These are phyloP conservation scores for Senecio squalidus DNA, from an alignment of 140 eudicot species.

Conservation along the genomic window DNA sequence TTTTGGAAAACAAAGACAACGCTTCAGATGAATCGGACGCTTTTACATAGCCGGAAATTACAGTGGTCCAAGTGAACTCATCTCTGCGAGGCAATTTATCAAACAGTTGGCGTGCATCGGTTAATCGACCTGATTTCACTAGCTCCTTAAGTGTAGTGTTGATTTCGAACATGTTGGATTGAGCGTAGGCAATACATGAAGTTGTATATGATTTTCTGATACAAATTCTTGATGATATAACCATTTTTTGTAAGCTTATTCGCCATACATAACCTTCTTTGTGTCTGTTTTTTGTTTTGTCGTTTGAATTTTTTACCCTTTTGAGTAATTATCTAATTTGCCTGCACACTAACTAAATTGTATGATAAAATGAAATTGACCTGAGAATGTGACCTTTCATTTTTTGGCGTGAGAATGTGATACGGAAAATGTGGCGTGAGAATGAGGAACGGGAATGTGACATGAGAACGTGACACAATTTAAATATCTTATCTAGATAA, in stretches of 20 bases:
- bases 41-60: constrained; percentile 69
- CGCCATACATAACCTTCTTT: not conserved
- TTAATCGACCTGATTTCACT: constrained; percentile 42
- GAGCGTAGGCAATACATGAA: constrained; percentile 36
- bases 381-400: too few species aligned
- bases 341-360: too few species aligned
- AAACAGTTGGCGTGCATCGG: constrained; percentile 67
- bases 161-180: constrained; percentile 32
- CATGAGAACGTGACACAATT: too few species aligned
- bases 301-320: not conserved
- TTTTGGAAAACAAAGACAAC: constrained; percentile 47
- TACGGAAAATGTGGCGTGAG: too few species aligned
- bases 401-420: too few species aligned
- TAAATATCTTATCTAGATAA: too few species aligned
- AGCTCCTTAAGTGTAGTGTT: constrained; percentile 49
- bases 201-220: constrained; percentile 37
- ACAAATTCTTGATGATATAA: constrained; percentile 34
- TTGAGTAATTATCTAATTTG: too few species aligned
- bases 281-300: not conserved
- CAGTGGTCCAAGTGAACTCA: constrained; percentile 71
- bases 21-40: constrained; percentile 57
- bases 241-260: constrained; percentile 25
- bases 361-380: too few species aligned
- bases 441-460: too few species aligned
- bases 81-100: constrained; percentile 74